Conservation (phyloP, 305 asterid genomes). For the Rubia peregrina region DNA sequence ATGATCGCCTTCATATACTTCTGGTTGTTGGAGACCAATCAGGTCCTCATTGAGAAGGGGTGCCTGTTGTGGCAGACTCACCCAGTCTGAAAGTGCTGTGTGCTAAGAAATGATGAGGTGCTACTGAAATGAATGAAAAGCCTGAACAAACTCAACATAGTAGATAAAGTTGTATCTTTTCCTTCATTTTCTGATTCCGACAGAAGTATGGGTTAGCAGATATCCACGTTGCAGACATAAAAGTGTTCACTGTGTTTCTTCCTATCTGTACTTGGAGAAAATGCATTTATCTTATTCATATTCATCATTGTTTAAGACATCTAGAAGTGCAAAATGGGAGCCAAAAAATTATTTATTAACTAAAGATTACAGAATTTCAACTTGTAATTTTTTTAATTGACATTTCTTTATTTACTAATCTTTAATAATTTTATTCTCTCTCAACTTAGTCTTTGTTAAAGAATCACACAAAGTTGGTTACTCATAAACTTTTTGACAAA, state of each 20-base stretch:
- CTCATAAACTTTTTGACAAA: no score
- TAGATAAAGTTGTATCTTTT: not conserved
- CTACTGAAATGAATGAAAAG: not conserved
- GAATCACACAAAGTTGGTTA: no score
- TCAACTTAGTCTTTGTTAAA: no score
- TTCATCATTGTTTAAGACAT: no score
- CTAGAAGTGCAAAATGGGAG: not conserved
- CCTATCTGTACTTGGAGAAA: not conserved
- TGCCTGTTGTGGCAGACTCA: slow-evolving; percentile 53
- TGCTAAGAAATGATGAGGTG: slow-evolving; percentile 18
- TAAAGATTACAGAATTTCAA: not conserved
- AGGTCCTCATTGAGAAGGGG: slow-evolving; percentile 74
- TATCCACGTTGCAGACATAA: not conserved
- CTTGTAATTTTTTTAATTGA: no score
- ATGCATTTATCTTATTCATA: no score
- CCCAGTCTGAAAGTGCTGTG: slow-evolving; percentile 65
- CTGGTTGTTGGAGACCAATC: slow-evolving; percentile 74
- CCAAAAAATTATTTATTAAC: not conserved
- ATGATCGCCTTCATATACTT: slow-evolving; percentile 59
- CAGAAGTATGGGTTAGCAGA: not conserved
- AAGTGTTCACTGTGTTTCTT: no score
- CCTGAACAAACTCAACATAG: not conserved
- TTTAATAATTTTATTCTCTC: no score
- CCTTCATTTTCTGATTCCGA: not conserved
- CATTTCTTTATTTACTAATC: no score